Evolutionary conservation across 2,329 filamentous ascomycete species (phyloP).

Genomic region (Whalleya microplaca): DNA sequence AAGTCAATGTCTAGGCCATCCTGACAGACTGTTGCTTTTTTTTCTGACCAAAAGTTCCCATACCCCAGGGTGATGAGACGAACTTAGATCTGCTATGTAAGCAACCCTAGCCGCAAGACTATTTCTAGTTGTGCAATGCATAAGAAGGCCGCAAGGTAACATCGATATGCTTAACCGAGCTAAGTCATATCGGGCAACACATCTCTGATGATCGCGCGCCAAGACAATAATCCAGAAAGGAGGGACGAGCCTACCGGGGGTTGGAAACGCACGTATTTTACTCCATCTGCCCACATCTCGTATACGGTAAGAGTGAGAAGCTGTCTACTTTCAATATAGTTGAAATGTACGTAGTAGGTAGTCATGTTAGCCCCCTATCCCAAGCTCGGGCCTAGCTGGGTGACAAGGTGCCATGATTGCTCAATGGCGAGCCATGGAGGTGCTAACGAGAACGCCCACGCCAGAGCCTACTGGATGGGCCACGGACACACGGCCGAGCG

Average conservation of each 20-base stretch:
- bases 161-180: slow-evolving; percentile 8
- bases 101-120: neutral
- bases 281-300: neutral
- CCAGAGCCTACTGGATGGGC: slow-evolving; percentile 16
- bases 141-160: neutral
- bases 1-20: too few relatives aligned
- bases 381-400: neutral
- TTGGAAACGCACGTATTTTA: neutral
- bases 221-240: slow-evolving; percentile 33
- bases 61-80: slow-evolving; percentile 6
- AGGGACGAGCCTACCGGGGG: slow-evolving; percentile 1
- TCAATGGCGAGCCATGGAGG: slow-evolving; percentile 1
- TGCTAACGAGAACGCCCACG: slow-evolving; percentile 17
- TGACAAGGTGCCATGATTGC: neutral
- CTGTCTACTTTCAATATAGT: neutral
- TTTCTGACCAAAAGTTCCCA: neutral
- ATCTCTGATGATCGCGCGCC: slow-evolving; percentile 28
- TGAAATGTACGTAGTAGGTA: neutral
- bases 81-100: slow-evolving; percentile 6
- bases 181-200: slow-evolving; percentile 31
- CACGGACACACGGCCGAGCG: slow-evolving; percentile 30
- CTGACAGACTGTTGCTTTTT: neutral
- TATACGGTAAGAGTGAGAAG: neutral
- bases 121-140: neutral
- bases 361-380: neutral